Conservation (phyloP, 306 rosid genomes). For the Trichosanthes cucumerina region DNA sequence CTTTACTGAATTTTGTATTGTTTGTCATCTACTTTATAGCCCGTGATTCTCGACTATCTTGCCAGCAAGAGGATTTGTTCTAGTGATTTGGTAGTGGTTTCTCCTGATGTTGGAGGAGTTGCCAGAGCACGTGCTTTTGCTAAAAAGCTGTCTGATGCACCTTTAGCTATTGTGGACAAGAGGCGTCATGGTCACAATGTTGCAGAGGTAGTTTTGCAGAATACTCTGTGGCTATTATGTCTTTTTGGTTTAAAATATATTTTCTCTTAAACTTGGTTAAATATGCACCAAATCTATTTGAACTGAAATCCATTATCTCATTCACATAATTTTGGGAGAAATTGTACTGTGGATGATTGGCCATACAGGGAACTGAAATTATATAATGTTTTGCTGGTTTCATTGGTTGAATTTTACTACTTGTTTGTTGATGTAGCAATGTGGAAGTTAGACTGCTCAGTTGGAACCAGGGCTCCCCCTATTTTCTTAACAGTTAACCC, state of each 20-base stretch:
- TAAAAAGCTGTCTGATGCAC: slow-evolving; percentile 89
- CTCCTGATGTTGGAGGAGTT: slow-evolving; percentile 99
- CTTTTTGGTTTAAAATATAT: background rate
- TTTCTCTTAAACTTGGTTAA: background rate
- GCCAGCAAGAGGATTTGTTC: slow-evolving; percentile 80
- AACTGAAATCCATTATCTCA: background rate
- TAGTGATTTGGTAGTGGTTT: slow-evolving; percentile 87
- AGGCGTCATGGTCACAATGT: slow-evolving; percentile 87
- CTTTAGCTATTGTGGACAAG: slow-evolving; percentile 93
- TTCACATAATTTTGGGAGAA: slow-evolving; percentile 2
- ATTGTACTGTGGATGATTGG: background rate
- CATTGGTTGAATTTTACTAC: background rate
- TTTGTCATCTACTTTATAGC: slow-evolving; percentile 40
- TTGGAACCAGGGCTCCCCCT: background rate
- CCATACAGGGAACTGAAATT: background rate
- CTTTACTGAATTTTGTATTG: slow-evolving; percentile 18
- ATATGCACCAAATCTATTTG: background rate
- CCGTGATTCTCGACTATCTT: slow-evolving; percentile 90
- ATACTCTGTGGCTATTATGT: background rate
- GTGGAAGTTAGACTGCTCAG: background rate
- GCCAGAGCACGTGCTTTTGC: slow-evolving; percentile 99
- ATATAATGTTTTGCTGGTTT: background rate
- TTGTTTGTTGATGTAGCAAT: background rate
- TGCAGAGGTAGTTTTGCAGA: slow-evolving; percentile 10
- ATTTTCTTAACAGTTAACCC: background rate